Evolutionary conservation across 202 grass and related monocot genomes (phyloP).

Genomic region (Brachypodium distachyon): DNA sequence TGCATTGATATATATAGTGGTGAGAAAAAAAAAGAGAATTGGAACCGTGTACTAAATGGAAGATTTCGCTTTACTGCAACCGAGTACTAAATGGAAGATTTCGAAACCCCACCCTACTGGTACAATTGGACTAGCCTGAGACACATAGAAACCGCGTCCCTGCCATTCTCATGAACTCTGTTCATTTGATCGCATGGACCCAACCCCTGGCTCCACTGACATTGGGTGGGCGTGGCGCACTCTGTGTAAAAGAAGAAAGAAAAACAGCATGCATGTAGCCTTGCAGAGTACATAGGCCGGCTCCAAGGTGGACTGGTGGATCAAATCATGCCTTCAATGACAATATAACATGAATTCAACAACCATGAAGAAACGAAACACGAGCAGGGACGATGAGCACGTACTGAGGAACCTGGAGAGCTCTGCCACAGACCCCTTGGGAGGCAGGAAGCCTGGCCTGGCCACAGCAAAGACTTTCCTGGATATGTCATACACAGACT

Average conservation of each 20-base stretch:
- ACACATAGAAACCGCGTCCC: not conserved
- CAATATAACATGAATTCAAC: not conserved
- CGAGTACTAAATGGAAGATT: not conserved
- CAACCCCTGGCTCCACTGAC: not conserved
- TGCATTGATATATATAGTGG: not conserved
- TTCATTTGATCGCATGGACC: not conserved
- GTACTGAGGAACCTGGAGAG: slow-evolving; percentile 39
- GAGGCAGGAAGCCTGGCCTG: slow-evolving; percentile 13
- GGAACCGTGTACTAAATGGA: too few relatives aligned
- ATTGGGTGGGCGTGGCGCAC: not conserved
- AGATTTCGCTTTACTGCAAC: not conserved
- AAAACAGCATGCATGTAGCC: not conserved
- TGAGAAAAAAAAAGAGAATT: too few relatives aligned
- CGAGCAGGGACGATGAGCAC: not conserved
- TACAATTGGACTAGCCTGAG: not conserved
- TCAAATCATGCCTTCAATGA: too few relatives aligned
- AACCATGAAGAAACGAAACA: not conserved
- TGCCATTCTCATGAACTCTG: not conserved
- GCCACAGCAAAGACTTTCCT: slow-evolving; percentile 34
- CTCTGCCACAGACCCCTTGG: slow-evolving; percentile 9
- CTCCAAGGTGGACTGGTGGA: too few relatives aligned
- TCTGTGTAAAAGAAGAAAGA: not conserved
- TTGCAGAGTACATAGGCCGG: not conserved
- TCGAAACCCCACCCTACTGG: not conserved
- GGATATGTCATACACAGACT: slow-evolving; percentile 26